These are phyloP conservation scores for Posidonia australis DNA, from an alignment of 106 monocot species.

Conservation along the genomic window DNA sequence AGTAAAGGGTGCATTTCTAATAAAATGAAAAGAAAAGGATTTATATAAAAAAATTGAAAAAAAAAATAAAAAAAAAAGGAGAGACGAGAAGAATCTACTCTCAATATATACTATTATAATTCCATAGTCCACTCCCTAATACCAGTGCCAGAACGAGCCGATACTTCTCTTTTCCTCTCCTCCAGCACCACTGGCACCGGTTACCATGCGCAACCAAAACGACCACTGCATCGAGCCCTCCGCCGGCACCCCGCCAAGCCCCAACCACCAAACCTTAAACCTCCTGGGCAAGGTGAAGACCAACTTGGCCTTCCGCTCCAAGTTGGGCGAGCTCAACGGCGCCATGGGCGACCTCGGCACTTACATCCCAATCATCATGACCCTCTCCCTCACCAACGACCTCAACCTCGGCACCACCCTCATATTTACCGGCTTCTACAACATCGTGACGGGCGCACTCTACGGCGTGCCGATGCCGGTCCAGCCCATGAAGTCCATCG, in stretches of 20 bases:
- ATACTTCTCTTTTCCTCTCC: too few relatives aligned
- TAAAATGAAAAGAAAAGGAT: too few relatives aligned
- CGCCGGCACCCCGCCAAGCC: background rate
- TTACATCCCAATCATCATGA: constrained; percentile 74
- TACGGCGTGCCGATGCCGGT: constrained; percentile 95
- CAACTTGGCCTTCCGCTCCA: constrained; percentile 27
- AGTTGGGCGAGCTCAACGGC: constrained; percentile 58
- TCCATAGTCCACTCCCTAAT: too few relatives aligned
- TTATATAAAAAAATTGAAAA: too few relatives aligned
- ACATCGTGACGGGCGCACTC: constrained; percentile 63
- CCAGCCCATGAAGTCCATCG: constrained; percentile 98
- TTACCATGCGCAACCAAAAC: constrained; percentile 1
- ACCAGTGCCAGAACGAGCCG: too few relatives aligned
- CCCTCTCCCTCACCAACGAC: constrained; percentile 56
- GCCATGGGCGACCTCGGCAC: constrained; percentile 90
- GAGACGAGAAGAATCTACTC: too few relatives aligned
- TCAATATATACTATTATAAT: too few relatives aligned
- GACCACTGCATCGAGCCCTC: background rate
- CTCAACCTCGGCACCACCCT: constrained; percentile 88
- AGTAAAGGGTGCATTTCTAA: too few relatives aligned
- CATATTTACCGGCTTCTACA: constrained; percentile 89
- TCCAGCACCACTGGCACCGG: too few relatives aligned
- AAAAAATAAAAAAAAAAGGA: too few relatives aligned
- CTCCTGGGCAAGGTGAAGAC: constrained; percentile 2
- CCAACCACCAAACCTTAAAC: background rate